phyloP scores from a whole-genome alignment of 2,329 filamentous ascomycete genomes.

The Arthroderma sp. region DNA sequence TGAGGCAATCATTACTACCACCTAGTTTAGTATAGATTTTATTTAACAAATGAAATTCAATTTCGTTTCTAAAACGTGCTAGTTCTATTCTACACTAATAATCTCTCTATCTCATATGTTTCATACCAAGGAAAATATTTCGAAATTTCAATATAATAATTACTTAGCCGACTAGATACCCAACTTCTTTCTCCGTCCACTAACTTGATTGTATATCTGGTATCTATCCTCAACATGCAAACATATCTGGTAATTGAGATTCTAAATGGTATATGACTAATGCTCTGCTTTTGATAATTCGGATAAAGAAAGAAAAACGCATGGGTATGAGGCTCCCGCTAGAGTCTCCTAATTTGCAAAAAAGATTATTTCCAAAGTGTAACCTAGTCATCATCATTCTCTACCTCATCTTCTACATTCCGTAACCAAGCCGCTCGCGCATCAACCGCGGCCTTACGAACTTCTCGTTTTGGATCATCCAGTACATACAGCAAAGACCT shows the following conservation, averaged over 20 bases:
- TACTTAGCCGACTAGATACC: too few species aligned
- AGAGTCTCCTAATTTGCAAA: too few species aligned
- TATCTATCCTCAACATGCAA: neutral
- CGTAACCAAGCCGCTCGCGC: constrained; percentile 50
- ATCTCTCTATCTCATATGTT: too few species aligned
- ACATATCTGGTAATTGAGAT: neutral
- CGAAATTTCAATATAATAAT: too few species aligned
- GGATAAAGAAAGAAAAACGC: neutral
- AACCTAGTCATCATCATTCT: neutral
- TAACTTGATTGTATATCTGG: too few species aligned
- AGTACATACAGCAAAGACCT: constrained; percentile 43
- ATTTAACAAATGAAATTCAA: neutral
- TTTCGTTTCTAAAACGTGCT: neutral
- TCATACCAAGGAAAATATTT: too few species aligned
- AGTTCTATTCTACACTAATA: too few species aligned
- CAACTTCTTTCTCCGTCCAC: too few species aligned
- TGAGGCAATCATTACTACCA: neutral
- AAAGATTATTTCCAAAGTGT: neutral
- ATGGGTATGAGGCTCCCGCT: too few species aligned
- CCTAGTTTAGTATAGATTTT: neutral
- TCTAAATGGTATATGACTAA: neutral
- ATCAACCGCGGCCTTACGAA: constrained; percentile 51
- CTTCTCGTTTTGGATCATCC: constrained; percentile 52
- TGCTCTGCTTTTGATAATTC: neutral
- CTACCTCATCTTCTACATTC: constrained; percentile 10